Base-by-base conservation (phyloP, 176 grass and related monocot genomes). In the Tillandsia leiboldiana region DNA sequence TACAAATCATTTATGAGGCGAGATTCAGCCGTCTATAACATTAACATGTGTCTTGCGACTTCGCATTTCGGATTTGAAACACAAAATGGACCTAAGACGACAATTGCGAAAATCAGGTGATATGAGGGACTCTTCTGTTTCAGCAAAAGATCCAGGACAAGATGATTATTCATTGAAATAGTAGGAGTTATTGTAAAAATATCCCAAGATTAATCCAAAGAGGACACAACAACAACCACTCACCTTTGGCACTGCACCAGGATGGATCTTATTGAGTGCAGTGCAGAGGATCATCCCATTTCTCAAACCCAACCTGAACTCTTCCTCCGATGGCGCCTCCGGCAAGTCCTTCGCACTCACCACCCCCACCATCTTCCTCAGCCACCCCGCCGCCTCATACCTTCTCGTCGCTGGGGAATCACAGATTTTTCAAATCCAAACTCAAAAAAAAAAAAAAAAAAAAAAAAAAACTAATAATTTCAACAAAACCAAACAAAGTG, bases 261-360 rank as follows among this genome's bases (percentile, higher is more conserved):
- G 94, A 76, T 99, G 94, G 70, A 99, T 69, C 75, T 88, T 83
- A 71, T 99, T 99, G 66, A 99, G 87, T 71, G 90, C 94, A 82
- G 84, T 87, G 84, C 94, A 99, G 70, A 99, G 90, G 77, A 99
- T 99, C 82, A 93, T 77, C 27, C 94, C 94, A 61, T 86, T 99
- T 53, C 87, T 87, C 51, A 99, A 86, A 48, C 94, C 94, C 51
- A 93, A 72, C 51, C 94, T 86, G 72, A 93, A 92, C 69, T 99
- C 94, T 77, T 99, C 94, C 89, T 93, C 94, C 12, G 90, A 99
- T 53, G 94, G 94, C 70, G 85, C 84, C 72, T 88, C 84, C 8
- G 94, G 94, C 66, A 99, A 83, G 74, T 93, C 94, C 52, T 88
- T 88, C 12, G 90, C 84, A 26, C 75, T 51, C 14, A 99, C 82